phyloP scores from a whole-genome alignment of 164 flowering plant species.

The Brasenia schreberi region DNA sequence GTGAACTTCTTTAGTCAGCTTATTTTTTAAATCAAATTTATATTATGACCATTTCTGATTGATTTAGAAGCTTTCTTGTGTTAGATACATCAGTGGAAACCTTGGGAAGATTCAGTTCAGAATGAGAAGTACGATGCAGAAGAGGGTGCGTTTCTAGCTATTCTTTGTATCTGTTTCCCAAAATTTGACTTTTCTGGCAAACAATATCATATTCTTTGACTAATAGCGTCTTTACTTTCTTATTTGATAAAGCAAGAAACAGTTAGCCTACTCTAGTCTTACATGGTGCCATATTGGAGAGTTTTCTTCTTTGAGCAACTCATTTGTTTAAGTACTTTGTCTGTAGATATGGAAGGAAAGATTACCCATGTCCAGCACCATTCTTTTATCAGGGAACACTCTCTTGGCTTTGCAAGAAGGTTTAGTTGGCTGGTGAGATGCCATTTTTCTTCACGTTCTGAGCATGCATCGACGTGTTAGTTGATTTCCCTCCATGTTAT shows the following conservation, averaged over 20 bases:
- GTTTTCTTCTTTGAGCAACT: background rate
- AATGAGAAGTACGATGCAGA: constrained; percentile 38
- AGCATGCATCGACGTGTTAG: background rate
- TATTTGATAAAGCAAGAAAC: too few relatives aligned
- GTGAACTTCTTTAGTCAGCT: background rate
- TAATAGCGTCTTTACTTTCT: too few relatives aligned
- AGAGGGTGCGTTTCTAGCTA: constrained; percentile 20
- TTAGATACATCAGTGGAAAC: constrained; percentile 89
- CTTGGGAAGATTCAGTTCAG: constrained; percentile 74
- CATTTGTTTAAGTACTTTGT: background rate
- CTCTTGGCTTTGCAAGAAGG: constrained; percentile 42
- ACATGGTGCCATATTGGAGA: too few relatives aligned
- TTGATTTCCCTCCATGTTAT: too few relatives aligned
- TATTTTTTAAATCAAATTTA: too few relatives aligned
- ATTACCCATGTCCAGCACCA: constrained; percentile 71
- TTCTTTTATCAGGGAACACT: constrained; percentile 61
- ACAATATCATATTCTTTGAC: constrained; percentile 1
- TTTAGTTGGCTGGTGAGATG: constrained; percentile 66
- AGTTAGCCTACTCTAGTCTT: too few relatives aligned
- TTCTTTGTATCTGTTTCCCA: background rate
- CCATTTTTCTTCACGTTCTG: background rate
- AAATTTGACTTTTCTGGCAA: too few relatives aligned
- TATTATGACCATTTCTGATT: too few relatives aligned
- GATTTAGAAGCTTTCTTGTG: constrained; percentile 4
- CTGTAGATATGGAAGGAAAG: constrained; percentile 47